These are phyloP conservation scores for Rugosomyces carneus DNA, from an alignment of 1,284 basidiomycete species.

Conservation along the genomic window DNA sequence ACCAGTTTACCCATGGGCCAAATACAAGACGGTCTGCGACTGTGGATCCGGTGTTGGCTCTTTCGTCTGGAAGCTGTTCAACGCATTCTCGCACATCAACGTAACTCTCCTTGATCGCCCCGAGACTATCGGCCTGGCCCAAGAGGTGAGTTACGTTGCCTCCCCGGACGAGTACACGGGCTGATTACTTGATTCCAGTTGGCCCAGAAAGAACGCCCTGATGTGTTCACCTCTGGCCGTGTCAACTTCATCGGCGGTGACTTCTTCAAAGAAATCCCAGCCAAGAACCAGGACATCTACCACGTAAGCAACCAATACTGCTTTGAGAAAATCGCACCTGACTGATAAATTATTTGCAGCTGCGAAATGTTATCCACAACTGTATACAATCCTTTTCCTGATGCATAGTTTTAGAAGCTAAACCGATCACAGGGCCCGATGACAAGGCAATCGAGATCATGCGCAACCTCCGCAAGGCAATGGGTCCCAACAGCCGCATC, in stretches of 20 bases:
- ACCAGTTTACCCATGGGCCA: slow-evolving; percentile 9
- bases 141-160: slow-evolving; percentile 2
- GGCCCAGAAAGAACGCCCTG: slow-evolving; percentile 1
- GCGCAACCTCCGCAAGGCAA: slow-evolving; percentile 1
- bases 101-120: slow-evolving; percentile 8
- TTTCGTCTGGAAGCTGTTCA: slow-evolving; percentile 1
- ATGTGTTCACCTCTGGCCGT: background rate
- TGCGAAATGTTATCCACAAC: slow-evolving; percentile 10
- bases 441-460: slow-evolving; percentile 2
- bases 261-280: slow-evolving; percentile 8
- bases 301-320: slow-evolving; percentile 3
- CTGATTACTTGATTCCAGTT: background rate
- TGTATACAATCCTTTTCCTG: background rate
- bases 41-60: slow-evolving; percentile 8
- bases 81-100: slow-evolving; percentile 2
- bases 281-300: slow-evolving; percentile 6
- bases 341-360: background rate
- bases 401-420: background rate
- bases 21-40: slow-evolving; percentile 9
- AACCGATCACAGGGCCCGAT: slow-evolving; percentile 2
- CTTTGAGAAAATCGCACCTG: background rate
- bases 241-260: slow-evolving; percentile 6
- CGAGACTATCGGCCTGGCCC: slow-evolving; percentile 2
- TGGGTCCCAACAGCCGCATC: slow-evolving; percentile 2
- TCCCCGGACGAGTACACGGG: background rate